Conservation (phyloP, 1,284 basidiomycete species). For the Rhodotorula sp. region DNA sequence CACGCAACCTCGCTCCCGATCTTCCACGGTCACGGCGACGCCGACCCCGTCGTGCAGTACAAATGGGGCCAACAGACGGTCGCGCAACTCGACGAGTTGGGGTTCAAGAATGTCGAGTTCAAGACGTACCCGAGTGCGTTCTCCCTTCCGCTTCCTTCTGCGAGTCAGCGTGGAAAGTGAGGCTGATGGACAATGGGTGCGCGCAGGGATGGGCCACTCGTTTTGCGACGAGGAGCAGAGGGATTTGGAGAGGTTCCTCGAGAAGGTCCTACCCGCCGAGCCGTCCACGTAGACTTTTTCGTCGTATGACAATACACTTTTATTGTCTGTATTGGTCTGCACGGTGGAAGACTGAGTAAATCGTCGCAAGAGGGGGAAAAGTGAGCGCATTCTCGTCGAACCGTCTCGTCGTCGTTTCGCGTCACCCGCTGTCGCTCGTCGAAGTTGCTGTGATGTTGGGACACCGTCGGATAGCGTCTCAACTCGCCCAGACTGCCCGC, state of each 20-base stretch:
- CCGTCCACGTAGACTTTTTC: constrained; percentile 58
- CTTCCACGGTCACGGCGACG: constrained; percentile 84
- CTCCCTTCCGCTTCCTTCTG: background rate
- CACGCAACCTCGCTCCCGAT: constrained; percentile 59
- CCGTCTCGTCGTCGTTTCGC: background rate
- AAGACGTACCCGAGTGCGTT: constrained; percentile 33
- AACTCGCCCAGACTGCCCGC: background rate
- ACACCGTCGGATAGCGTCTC: background rate
- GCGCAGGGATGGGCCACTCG: constrained; percentile 32
- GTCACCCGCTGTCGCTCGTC: background rate
- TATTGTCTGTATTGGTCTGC: background rate
- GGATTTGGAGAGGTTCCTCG: constrained; percentile 26
- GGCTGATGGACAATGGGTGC: too few relatives aligned
- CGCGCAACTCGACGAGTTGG: constrained; percentile 36
- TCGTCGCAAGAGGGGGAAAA: too few relatives aligned
- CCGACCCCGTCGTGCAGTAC: constrained; percentile 66
- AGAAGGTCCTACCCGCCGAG: constrained; percentile 53
- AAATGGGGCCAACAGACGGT: constrained; percentile 39
- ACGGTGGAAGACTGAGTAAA: too few relatives aligned
- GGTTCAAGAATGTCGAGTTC: constrained; percentile 40
- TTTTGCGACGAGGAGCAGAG: constrained; percentile 29
- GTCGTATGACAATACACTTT: background rate
- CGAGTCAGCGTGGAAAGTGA: too few relatives aligned
- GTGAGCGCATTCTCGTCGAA: too few relatives aligned
- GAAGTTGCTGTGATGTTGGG: background rate